Evolutionary conservation across 306 rosid genomes (phyloP).

Genomic region (Citrullus mucosospermus): DNA sequence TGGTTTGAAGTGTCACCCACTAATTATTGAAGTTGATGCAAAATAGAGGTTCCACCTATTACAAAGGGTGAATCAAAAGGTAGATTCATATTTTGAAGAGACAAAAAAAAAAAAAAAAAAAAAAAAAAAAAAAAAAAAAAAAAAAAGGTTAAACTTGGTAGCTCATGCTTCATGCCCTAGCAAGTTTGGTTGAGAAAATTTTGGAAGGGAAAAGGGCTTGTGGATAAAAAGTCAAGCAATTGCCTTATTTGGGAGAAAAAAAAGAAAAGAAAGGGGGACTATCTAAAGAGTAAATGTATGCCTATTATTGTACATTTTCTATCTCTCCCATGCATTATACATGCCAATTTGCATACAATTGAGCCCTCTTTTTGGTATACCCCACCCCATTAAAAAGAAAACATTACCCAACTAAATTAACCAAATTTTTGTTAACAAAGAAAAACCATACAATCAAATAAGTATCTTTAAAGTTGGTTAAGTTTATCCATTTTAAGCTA

Average conservation of each 20-base stretch:
- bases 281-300: not conserved
- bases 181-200: not conserved
- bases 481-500: too few relatives aligned
- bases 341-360: not conserved
- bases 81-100: not conserved
- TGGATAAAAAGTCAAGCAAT: not conserved
- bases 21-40: not conserved
- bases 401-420: not conserved
- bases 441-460: too few relatives aligned
- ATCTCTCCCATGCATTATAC: not conserved
- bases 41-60: not conserved
- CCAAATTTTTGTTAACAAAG: not conserved
- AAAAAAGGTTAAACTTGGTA: not conserved
- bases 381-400: not conserved
- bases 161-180: not conserved
- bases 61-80: not conserved
- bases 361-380: not conserved
- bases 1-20: not conserved
- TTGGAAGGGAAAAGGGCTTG: not conserved
- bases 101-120: too few relatives aligned
- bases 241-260: not conserved
- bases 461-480: too few relatives aligned
- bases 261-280: not conserved
- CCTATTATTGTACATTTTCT: not conserved
- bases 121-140: too few relatives aligned